Evolutionary conservation across 176 grass and related monocot genomes (phyloP), one percentile per base, ranked within the genome.

Genomic region (Aegilops speltoides): DNA sequence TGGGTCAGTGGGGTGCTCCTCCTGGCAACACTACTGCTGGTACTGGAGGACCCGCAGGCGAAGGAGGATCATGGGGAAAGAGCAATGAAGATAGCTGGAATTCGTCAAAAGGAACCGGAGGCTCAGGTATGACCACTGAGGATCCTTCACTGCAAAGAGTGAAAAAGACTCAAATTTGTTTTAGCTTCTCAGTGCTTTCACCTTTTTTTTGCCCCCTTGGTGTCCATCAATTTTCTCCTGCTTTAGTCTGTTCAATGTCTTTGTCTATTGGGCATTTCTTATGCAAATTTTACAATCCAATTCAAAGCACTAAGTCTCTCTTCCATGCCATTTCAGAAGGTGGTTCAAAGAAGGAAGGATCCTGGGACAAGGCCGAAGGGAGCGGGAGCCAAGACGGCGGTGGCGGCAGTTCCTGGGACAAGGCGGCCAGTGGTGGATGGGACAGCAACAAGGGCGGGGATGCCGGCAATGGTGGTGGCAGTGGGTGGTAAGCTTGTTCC

Each of bases 361-460:
- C 78, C 2, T 70, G 68, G 79, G 83, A 26, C 10, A 89, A 89
- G 68, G 68, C n/a, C 0, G 66, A 81, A 26, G 80, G 68, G 68
- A 80, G 76, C 6, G 33, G 75, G 22, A 54, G 37, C 69, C 89
- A 88, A 68, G 81, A 43, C 2, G 72, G 73, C 3, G 61, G 80
- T 0, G 74, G 71, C 11, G 23, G 88, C 76, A 81, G 62, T 69
- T 80, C 89, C 37, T 88, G 85, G 89, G 85, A 84, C 70, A 87
- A 91, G 73, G 60, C 62, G 0, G 77, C 31, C 76, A 69, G 62
- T 6, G 81, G 69, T 4, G 76, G 67, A 24, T 50, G 85, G 81
- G 67, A 62, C 68, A 71, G 54, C 68, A 80, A 31, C 79, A 84
- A 91, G 85, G 68, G 68, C 4, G 28, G 14, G 4, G 60, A 29